Conservation (phyloP, 2,329 filamentous ascomycete genomes). For the Colletotrichum sp. region DNA sequence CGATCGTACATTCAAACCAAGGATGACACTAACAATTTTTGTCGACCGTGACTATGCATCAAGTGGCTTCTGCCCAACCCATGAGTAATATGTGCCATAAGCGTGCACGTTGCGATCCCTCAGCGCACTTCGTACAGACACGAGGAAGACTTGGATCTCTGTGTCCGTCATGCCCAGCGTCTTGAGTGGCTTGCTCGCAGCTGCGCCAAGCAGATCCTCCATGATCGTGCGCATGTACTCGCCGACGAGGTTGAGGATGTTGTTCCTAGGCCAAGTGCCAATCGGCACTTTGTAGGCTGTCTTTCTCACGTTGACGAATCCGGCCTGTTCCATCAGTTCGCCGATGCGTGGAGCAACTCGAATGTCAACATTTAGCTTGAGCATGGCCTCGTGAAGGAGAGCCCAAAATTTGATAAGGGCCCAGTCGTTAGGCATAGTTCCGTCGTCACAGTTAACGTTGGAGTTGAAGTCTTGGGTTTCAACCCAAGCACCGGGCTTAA, state of each 20-base stretch:
- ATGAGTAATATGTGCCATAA: constrained; percentile 43
- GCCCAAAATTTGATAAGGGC: background rate
- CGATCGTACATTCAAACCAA: background rate
- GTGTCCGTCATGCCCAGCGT: background rate
- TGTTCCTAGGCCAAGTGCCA: constrained; percentile 31
- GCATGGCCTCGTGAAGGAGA: background rate
- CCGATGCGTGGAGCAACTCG: background rate
- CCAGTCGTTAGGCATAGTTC: constrained; percentile 29
- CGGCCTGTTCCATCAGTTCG: constrained; percentile 18
- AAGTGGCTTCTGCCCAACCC: background rate
- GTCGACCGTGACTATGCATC: too few relatives aligned
- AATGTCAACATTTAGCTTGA: background rate
- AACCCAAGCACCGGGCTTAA: constrained; percentile 49
- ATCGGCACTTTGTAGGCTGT: constrained; percentile 15
- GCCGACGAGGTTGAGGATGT: constrained; percentile 35
- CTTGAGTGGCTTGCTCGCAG: background rate
- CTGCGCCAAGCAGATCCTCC: background rate
- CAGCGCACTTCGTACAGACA: constrained; percentile 35
- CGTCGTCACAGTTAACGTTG: constrained; percentile 38
- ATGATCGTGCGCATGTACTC: background rate
- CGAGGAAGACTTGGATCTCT: constrained; percentile 33
- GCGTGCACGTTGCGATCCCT: constrained; percentile 41
- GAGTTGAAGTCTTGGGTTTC: constrained; percentile 50
- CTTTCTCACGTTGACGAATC: constrained; percentile 25
- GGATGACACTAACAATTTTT: background rate